A percentile compares a stretch with the other conserved stretches of the same genome.
Evolutionary conservation across 768 basidiomycete species (phyloP).

Genomic region (Suillus weaverae): DNA sequence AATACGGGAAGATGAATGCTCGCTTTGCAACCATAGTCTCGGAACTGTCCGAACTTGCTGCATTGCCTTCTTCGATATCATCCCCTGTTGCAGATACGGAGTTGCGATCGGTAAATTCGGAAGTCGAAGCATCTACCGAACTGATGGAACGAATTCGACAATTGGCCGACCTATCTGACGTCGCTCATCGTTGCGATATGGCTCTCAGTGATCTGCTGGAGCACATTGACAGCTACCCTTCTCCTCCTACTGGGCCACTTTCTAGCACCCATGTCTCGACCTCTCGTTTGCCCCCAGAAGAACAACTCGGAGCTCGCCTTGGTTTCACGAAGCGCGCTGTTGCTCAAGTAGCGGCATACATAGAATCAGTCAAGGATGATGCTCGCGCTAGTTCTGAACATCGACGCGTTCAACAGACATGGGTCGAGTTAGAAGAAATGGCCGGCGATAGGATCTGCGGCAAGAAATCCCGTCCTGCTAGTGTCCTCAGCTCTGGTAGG

Average conservation of each 20-base stretch:
- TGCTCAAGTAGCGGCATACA: conserved; percentile 43
- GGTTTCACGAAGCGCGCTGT: conserved; percentile 60
- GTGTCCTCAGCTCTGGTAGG: conserved; percentile 64
- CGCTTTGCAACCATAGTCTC: conserved; percentile 46
- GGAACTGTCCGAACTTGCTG: conserved; percentile 47
- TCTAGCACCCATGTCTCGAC: conserved; percentile 50
- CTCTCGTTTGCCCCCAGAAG: conserved; percentile 52
- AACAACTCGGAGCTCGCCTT: conserved; percentile 64
- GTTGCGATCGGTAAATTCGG: conserved; percentile 57
- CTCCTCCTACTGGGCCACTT: conserved; percentile 49
- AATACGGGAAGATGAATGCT: conserved; percentile 46
- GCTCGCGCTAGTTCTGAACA: conserved; percentile 58
- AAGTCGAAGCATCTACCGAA: conserved; percentile 52
- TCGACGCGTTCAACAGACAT: conserved; percentile 72
- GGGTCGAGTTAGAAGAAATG: conserved; percentile 83
- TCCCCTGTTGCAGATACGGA: conserved; percentile 52
- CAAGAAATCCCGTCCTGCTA: conserved; percentile 63
- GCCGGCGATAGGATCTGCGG: conserved; percentile 62
- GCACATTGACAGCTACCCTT: conserved; percentile 83
- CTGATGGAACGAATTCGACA: conserved; percentile 52
- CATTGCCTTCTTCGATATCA: conserved; percentile 45
- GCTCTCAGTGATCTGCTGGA: conserved; percentile 82
- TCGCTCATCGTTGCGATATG: conserved; percentile 61
- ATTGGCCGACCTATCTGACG: conserved; percentile 53
- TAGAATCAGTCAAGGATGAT: conserved; percentile 53